Evolutionary conservation across 176 grass and related monocot species (phyloP).

Genomic region (Carex scoparia): DNA sequence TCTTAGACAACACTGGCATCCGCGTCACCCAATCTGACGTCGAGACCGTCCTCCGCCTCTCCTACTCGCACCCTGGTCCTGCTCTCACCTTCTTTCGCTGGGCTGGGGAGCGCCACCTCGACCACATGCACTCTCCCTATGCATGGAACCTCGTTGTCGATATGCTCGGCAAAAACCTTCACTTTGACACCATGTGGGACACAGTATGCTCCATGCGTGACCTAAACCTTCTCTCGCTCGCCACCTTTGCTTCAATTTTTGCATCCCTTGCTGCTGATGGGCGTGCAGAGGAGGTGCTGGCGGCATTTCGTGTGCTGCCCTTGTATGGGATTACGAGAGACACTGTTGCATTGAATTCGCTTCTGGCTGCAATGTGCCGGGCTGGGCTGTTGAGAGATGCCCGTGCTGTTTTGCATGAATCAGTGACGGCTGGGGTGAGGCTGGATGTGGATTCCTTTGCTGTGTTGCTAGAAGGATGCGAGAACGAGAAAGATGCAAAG

Average conservation of each 20-base stretch:
- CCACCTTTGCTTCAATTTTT: conserved; percentile 79
- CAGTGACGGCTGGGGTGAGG: conserved; percentile 8
- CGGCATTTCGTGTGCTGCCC: conserved; percentile 48
- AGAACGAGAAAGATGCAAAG: conserved; percentile 37
- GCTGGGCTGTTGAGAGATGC: conserved; percentile 51
- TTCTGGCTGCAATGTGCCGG: conserved; percentile 71
- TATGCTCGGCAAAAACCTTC: conserved; percentile 73
- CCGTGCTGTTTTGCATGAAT: conserved; percentile 40
- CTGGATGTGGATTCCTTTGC: conserved; percentile 75
- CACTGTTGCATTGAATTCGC: conserved; percentile 60
- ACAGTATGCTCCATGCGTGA: conserved; percentile 55
- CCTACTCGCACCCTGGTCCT: conserved; percentile 55
- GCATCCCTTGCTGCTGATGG: conserved; percentile 44
- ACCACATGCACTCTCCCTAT: conserved; percentile 59
- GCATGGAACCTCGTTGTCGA: conserved; percentile 88
- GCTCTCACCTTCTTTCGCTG: conserved; percentile 78
- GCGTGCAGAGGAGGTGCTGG: conserved; percentile 6
- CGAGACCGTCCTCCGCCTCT: conserved; percentile 66
- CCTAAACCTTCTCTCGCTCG: conserved; percentile 55
- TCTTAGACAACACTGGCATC: conserved; percentile 36
- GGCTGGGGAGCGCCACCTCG: conserved; percentile 55
- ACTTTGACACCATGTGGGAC: conserved; percentile 68
- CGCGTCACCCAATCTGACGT: conserved; percentile 50
- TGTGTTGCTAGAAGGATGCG: conserved; percentile 79
- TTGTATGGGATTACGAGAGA: conserved; percentile 42